A percentile compares a stretch with the other conserved stretches of the same genome.
Conservation (phyloP, 164 flowering plant genomes). For the Umbilicus rupestris region DNA sequence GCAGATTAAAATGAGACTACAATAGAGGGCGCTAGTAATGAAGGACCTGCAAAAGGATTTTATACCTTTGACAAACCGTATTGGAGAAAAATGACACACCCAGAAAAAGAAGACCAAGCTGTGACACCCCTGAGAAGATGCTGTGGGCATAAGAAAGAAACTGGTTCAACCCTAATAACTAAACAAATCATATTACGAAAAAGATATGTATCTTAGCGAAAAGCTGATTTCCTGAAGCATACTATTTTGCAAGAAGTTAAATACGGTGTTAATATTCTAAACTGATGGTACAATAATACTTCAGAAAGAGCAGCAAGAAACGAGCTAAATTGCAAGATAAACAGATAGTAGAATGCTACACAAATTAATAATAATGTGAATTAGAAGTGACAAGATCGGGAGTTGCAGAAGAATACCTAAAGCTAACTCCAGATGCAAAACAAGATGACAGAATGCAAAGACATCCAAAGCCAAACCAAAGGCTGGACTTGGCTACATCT, state of each 20-base stretch:
- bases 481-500: conserved; percentile 75
- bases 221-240: not conserved
- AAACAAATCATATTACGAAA: not conserved
- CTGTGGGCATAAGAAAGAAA: conserved; percentile 26
- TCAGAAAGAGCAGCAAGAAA: not conserved
- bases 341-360: not conserved
- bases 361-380: not conserved
- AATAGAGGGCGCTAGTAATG: not conserved
- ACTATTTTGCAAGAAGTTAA: no score
- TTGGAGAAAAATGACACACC: conserved; percentile 62
- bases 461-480: conserved; percentile 92
- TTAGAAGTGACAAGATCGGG: not conserved
- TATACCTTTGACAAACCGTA: conserved; percentile 55
- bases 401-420: conserved; percentile 40
- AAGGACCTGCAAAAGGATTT: not conserved
- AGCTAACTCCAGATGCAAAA: conserved; percentile 51
- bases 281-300: no score
- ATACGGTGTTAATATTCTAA: no score
- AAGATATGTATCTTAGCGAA: not conserved
- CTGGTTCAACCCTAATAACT: not conserved
- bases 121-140: conserved; percentile 58
- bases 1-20: not conserved
- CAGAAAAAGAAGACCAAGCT: conserved; percentile 60
- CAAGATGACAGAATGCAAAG: conserved; percentile 75
- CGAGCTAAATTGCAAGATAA: not conserved